Base-by-base conservation (phyloP, 768 basidiomycete genomes). In the Lactarius vividus region DNA sequence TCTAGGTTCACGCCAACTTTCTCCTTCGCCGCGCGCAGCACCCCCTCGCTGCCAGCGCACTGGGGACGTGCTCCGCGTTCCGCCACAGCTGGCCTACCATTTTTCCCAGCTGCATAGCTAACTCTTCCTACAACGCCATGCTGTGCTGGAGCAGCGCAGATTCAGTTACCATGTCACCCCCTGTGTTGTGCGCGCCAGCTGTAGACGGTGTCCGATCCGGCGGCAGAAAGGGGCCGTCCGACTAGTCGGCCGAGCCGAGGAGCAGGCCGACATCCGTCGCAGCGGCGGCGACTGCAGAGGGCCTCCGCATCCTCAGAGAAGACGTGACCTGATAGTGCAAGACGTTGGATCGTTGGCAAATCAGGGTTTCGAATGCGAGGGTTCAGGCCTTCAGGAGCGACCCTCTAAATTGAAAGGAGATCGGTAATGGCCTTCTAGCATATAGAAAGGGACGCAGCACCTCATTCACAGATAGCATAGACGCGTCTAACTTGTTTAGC, bases 71-170 rank as follows among this genome's bases (percentile, higher is more conserved):
- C 33, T 33, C 33, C 33, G 33, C 33, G 33, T 33, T 74, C 63
- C 75, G 66, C 68, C 28, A 65, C 57, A 98, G 79, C 13, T 94
- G 93, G 13, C 86, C 80, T 0, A 94, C 93, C 96, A 98, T 98
- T 63, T 85, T 75, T 0, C 86, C 87, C 29, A 96, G 84, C 71
- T 92, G 88, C 10, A 80, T 79, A 0, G 90, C 83, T 55, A 96
- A 84, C 28, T 91, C 85, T 58, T 91, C 84, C 29, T 95, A 92
- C 3, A 89, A 76, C 0, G 82, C 80, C 8, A 8, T 33, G 9
- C 31, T 33, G 11, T 13, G 11, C 35, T 33, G 33, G 8, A 9
- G 33, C 9, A 9, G 8, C 33, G 6, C 33, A 33, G 33, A 7
- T 33, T 33, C 33, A 11, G 35, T 11, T 11, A 0, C 11, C 11